A percentile compares a stretch with the other conserved stretches of the same genome.
Evolutionary conservation across 2,329 filamentous ascomycete genomes (phyloP).

Genomic region (Neofusicoccum kwambonambiense): DNA sequence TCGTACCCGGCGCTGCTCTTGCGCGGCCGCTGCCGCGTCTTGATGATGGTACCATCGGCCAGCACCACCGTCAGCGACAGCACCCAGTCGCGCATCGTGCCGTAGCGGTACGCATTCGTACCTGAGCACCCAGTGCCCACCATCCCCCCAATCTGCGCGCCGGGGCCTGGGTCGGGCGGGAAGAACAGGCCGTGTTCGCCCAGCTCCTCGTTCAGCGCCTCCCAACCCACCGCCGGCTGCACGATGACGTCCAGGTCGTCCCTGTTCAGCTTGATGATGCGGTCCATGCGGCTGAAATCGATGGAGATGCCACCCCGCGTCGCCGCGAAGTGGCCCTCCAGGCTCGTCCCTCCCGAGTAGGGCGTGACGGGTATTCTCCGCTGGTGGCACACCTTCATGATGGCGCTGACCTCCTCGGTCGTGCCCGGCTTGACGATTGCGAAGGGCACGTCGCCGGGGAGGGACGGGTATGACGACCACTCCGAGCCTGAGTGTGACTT

Average conservation of each 20-base stretch:
- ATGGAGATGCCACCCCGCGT: conserved; percentile 82
- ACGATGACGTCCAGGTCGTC: conserved; percentile 60
- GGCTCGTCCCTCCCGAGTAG: conserved; percentile 82
- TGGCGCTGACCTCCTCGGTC: conserved; percentile 79
- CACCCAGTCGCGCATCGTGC: conserved; percentile 95
- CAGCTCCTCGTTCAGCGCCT: conserved; percentile 76
- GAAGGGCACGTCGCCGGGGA: conserved; percentile 47
- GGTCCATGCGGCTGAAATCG: conserved; percentile 83
- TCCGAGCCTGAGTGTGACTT: conserved; percentile 60
- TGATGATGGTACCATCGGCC: conserved; percentile 85
- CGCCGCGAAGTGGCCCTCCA: conserved; percentile 85
- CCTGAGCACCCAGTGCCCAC: conserved; percentile 74
- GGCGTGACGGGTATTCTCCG: conserved; percentile 81
- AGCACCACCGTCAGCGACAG: conserved; percentile 82
- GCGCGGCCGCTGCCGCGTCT: conserved; percentile 81
- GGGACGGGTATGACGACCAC: conserved; percentile 57
- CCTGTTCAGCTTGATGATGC: conserved; percentile 73
- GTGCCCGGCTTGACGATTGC: conserved; percentile 72
- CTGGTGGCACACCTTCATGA: conserved; percentile 85
- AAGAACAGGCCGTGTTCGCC: conserved; percentile 76
- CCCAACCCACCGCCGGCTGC: conserved; percentile 76
- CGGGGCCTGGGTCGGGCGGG: conserved; percentile 85
- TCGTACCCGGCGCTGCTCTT: conserved; percentile 94
- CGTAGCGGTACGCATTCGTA: conserved; percentile 89
- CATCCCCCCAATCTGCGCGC: conserved; percentile 90